Base-by-base conservation (phyloP, 768 basidiomycete species). In the Mycena albidolilacea region DNA sequence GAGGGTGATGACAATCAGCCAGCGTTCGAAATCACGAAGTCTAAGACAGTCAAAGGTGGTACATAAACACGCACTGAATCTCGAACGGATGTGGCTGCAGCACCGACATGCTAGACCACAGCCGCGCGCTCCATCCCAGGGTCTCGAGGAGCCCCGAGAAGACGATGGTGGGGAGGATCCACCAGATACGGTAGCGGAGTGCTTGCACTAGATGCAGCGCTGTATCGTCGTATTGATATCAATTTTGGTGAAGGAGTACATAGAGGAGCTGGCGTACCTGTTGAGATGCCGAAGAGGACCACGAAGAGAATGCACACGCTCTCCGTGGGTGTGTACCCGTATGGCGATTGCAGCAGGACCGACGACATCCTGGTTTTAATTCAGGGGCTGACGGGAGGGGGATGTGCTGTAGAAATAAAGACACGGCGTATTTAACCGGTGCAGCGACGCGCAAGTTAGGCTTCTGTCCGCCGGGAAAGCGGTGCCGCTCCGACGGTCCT, bases 251-350 rank as follows among this genome's bases (percentile, higher is more conserved):
- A 14, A 15, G 12, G 19, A 21, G 15, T 17, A 14, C 50, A n/a
- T 11, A 19, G 50, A 4, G 17, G 7, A 7, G 50, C 1, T 7
- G 9, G 21, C 50, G 50, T 17, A 52, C 50, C 50, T 14, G 50
- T 14, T 17, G 50, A 52, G 37, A 19, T 38, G n/a, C 78, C 77
- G 62, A 83, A 85, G 7, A 84, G 73, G 9, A 72, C 78, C 6
- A 86, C 58, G 71, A 84, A 84, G 17, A 82, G 60, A 41, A 78
- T 72, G 68, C 83, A 83, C 14, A 85, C 76, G 75, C 80, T 80
- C 61, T 79, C 70, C 0, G 83, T 83, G 10, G 84, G 84, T 4
- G 81, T 70, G 71, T 85, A 85, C 57, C 78, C 74, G 69, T 84
- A 85, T 4, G 80, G 80, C 6, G 21, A 55, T 21, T 9, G 9